Conservation (phyloP, 345 rosid genomes). For the Corchorus olitorius region DNA sequence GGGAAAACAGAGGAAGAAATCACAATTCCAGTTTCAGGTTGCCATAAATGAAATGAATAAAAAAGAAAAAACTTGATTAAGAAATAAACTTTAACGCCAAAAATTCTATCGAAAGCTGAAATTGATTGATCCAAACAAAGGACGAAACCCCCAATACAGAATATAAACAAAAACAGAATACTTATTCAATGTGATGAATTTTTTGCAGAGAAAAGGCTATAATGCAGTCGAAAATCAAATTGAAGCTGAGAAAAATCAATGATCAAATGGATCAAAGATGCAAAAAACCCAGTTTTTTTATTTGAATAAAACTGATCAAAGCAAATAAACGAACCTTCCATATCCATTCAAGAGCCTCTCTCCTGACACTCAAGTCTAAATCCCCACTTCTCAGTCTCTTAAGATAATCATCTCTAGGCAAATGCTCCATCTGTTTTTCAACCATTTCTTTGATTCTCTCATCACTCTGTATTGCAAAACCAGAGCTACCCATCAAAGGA, state of each 20-base stretch:
- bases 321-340: slow-evolving; percentile 45
- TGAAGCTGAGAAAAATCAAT: not conserved
- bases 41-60: not conserved
- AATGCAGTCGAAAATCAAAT: slow-evolving; percentile 15
- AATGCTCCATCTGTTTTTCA: slow-evolving; percentile 56
- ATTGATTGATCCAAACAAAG: slow-evolving; percentile 12
- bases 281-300: not conserved
- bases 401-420: slow-evolving; percentile 57
- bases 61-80: not conserved
- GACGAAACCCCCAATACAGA: not conserved
- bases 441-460: slow-evolving; percentile 59
- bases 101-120: not conserved
- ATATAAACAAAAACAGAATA: not conserved
- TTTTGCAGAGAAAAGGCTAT: not conserved
- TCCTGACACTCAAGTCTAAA: slow-evolving; percentile 51
- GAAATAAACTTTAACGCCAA: slow-evolving; percentile 9
- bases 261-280: slow-evolving; percentile 26
- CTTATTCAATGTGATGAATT: not conserved
- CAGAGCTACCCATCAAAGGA: slow-evolving; percentile 32
- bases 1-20: not conserved
- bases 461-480: slow-evolving; percentile 47
- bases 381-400: slow-evolving; percentile 56
- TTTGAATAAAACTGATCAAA: not conserved
- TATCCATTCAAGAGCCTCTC: slow-evolving; percentile 71
- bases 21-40: not conserved